Evolutionary conservation across 2,329 filamentous ascomycete genomes (phyloP).

Genomic region (Helminthosporium solani): DNA sequence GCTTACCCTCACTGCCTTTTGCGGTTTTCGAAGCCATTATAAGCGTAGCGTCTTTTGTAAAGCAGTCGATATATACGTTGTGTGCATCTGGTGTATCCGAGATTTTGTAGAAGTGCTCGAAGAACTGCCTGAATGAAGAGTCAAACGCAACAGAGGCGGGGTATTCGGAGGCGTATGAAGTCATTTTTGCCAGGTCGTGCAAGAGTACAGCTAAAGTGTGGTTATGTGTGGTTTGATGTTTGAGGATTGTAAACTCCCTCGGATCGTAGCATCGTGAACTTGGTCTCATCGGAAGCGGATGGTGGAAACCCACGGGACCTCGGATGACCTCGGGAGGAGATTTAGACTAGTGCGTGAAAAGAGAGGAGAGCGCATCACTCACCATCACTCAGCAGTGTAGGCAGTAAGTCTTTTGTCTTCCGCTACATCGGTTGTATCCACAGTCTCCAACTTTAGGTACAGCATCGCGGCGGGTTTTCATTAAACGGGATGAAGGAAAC

Average conservation of each 20-base stretch:
- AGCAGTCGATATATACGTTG: slow-evolving; percentile 50
- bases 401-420: no score
- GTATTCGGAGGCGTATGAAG: slow-evolving; percentile 38
- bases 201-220: background rate
- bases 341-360: background rate
- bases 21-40: slow-evolving; percentile 55
- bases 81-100: slow-evolving; percentile 52
- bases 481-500: no score
- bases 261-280: background rate
- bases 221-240: no score
- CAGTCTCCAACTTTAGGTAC: no score
- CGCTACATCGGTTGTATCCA: no score
- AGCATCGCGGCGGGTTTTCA: no score
- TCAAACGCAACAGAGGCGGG: slow-evolving; percentile 38
- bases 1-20: slow-evolving; percentile 47
- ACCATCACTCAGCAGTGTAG: no score
- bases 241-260: no score
- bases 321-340: background rate
- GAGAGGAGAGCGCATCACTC: background rate
- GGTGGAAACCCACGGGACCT: background rate
- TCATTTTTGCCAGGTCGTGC: slow-evolving; percentile 16
- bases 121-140: slow-evolving; percentile 46
- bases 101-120: slow-evolving; percentile 49
- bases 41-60: slow-evolving; percentile 52
- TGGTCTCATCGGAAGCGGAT: background rate